These are phyloP conservation scores for Fraxinus angustifolia DNA, from an alignment of 305 asterid species.

Conservation along the genomic window DNA sequence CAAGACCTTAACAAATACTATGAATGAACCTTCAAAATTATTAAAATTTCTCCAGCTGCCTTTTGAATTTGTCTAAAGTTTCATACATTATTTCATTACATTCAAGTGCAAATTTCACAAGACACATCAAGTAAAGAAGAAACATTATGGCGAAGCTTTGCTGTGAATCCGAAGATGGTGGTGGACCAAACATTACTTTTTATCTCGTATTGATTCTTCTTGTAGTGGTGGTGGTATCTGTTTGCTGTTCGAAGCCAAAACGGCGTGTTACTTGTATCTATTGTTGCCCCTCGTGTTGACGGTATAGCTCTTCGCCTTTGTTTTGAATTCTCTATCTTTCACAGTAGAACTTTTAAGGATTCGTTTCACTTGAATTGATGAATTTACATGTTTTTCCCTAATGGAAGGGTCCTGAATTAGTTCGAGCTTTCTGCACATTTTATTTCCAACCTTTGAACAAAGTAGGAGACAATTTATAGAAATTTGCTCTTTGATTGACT, in stretches of 20 bases:
- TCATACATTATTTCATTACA: neutral
- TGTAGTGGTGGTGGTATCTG: conserved; percentile 28
- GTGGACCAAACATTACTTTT: conserved; percentile 15
- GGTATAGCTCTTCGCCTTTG: neutral
- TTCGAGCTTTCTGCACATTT: neutral
- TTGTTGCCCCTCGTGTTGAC: neutral
- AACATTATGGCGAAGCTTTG: conserved; percentile 36
- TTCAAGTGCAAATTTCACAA: neutral
- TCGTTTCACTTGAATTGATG: neutral
- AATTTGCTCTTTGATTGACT: too few species aligned
- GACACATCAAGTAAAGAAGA: neutral
- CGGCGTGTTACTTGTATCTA: conserved; percentile 24
- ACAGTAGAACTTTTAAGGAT: neutral
- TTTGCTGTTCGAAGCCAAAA: conserved; percentile 29
- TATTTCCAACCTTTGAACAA: neutral
- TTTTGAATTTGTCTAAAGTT: neutral
- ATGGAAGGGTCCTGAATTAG: neutral
- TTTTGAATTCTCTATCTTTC: neutral
- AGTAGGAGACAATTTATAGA: neutral
- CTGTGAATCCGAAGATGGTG: conserved; percentile 32
- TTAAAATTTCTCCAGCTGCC: neutral
- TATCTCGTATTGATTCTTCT: conserved; percentile 26
- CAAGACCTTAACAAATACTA: neutral
- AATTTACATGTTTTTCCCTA: neutral
- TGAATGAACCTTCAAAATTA: neutral